Percentiles rank a stretch among this genome's conserved stretches.
Conservation (phyloP, 2,329 filamentous ascomycete genomes). For the Lachnellula occidentalis region DNA sequence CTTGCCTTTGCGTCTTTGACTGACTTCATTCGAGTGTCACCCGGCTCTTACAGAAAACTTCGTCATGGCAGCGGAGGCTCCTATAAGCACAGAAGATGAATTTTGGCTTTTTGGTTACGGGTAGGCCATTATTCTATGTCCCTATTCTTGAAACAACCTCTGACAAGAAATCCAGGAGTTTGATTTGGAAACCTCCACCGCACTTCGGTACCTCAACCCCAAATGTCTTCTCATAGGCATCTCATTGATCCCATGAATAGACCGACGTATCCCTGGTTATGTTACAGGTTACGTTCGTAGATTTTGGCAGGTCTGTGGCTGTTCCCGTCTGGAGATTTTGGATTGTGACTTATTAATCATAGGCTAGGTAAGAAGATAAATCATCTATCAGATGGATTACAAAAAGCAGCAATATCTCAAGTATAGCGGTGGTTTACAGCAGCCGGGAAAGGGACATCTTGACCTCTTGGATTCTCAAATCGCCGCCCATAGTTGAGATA, state of each 20-base stretch:
- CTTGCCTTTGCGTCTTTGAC: background rate
- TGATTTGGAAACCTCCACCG: conserved; percentile 98
- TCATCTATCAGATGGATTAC: background rate
- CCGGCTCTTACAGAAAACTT: background rate
- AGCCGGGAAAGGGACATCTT: background rate
- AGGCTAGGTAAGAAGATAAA: conserved; percentile 31
- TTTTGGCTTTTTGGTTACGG: conserved; percentile 98
- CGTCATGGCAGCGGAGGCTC: conserved; percentile 5
- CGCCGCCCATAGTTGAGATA: background rate
- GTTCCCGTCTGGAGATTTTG: conserved; percentile 5
- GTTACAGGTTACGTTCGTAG: conserved; percentile 89
- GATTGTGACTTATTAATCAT: conserved; percentile 12
- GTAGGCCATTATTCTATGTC: conserved; percentile 44
- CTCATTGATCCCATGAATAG: conserved; percentile 40
- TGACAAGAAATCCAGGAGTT: conserved; percentile 52
- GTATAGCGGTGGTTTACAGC: background rate
- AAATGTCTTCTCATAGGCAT: background rate
- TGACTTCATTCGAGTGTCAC: background rate
- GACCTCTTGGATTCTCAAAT: background rate
- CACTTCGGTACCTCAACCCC: conserved; percentile 67
- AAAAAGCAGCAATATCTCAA: background rate
- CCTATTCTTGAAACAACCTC: background rate
- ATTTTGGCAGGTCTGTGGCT: conserved; percentile 84
- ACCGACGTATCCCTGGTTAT: conserved; percentile 80
- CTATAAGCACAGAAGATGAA: conserved; percentile 39